Evolutionary conservation across 495 filamentous ascomycete genomes (phyloP), one percentile per base, ranked within the genome.

Genomic region (Trichodelitschia bisporula): DNA sequence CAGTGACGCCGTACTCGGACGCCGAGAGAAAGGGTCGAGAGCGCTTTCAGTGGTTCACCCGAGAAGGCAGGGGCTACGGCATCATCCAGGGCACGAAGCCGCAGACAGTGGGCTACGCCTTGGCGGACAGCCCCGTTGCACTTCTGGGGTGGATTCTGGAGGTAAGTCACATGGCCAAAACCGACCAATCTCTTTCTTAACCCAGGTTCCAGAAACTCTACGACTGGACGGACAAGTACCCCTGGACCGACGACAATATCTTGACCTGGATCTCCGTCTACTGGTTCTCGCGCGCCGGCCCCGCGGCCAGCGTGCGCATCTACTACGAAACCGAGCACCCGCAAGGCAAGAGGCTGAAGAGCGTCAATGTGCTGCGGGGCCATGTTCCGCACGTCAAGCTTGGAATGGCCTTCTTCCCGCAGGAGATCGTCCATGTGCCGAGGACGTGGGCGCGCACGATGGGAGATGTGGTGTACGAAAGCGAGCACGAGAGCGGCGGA

Each of bases 181-280:
- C n/a, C n/a, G n/a, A n/a, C n/a, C n/a, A n/a, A n/a, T n/a, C n/a
- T n/a, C n/a, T n/a, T n/a, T n/a, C n/a, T n/a, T n/a, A n/a, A n/a
- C n/a, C n/a, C n/a, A n/a, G n/a, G n/a, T 61, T 58, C 35, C 60
- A 65, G 28, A 62, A 64, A 32, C 42, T 66, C 25, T 52, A 61
- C 32, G 40, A 42, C 30, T 63, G 59, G 56, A 52, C 58, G 0
- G 61, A 65, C 27, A 34, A 24, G 14, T 64, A 62, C 34, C 36
- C 49, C 1, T 68, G 61, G 60, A 61, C 57, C 0, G 57, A 61
- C 23, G 59, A 64, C 18, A 60, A 63, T 41, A 53, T 66, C 14
- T 33, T 64, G 23, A 62, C 58, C 0, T 66, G 62, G 63, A 46
- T 64, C 13, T 55, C 46, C 36, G 50, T 64, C 11, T 65, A 66